A percentile compares a stretch with the other conserved stretches of the same genome.
Evolutionary conservation across 345 rosid species (phyloP).

Genomic region (Rhizophora mangle): DNA sequence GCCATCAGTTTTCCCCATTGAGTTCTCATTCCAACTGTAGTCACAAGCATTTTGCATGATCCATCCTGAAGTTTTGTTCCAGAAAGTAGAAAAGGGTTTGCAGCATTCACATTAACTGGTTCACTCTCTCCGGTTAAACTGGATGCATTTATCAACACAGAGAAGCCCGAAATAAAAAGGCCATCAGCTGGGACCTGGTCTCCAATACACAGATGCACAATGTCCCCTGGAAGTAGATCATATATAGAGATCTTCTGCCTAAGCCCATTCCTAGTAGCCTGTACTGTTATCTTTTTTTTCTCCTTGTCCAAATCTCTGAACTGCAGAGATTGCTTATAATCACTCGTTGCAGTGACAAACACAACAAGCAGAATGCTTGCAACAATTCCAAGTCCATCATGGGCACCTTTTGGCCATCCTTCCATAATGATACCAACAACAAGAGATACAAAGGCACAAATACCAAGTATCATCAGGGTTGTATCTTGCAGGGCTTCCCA

Average conservation of each 20-base stretch:
- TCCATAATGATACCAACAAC: slow-evolving; percentile 79
- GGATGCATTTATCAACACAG: slow-evolving; percentile 75
- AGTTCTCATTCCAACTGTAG: slow-evolving; percentile 97
- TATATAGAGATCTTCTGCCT: slow-evolving; percentile 88
- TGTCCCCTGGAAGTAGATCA: slow-evolving; percentile 82
- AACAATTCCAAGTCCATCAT: slow-evolving; percentile 91
- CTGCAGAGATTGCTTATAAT: slow-evolving; percentile 85
- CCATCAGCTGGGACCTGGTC: slow-evolving; percentile 97
- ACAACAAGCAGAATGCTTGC: slow-evolving; percentile 87
- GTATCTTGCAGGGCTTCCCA: slow-evolving; percentile 96
- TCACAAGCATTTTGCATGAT: slow-evolving; percentile 81
- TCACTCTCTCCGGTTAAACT: slow-evolving; percentile 96
- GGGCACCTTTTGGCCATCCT: slow-evolving; percentile 96
- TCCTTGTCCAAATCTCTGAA: slow-evolving; percentile 86
- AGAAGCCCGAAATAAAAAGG: slow-evolving; percentile 83
- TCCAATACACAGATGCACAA: slow-evolving; percentile 83
- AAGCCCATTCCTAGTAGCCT: slow-evolving; percentile 71
- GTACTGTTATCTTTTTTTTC: slow-evolving; percentile 80
- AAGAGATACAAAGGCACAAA: slow-evolving; percentile 80
- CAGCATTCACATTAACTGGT: slow-evolving; percentile 57
- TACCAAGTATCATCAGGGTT: slow-evolving; percentile 89
- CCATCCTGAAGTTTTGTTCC: slow-evolving; percentile 95
- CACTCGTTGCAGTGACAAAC: slow-evolving; percentile 84
- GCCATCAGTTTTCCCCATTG: slow-evolving; percentile 98
- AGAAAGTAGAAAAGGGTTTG: slow-evolving; percentile 78